Base-by-base conservation (phyloP, 352 stramenopile genomes). In the Plasmopara muralis region DNA sequence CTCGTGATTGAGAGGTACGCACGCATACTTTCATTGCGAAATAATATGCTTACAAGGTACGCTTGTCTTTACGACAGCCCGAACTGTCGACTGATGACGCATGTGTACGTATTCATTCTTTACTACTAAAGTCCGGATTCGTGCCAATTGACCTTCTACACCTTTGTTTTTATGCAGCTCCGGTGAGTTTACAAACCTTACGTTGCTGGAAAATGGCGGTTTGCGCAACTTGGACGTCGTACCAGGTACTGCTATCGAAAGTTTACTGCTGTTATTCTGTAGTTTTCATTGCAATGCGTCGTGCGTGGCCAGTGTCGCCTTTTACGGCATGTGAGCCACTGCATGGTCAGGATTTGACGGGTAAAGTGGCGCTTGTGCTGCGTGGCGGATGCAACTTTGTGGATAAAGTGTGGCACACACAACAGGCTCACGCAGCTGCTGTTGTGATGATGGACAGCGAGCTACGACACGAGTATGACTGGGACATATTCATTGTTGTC, bases 371-470 rank as follows among this genome's bases (percentile, higher is more conserved):
- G 42, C 59, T 94, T 18, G 68, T 94, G 44, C 66, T 87, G 58
- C 83, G 83, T 45, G 83, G 83, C 38, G 73, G 85, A 62, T 74
- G 79, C 60, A 68, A 78, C 50, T 78, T 79, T 47, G 72, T 75
- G 20, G 66, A 75, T 33, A 82, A 82, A 57, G 66, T 79, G 42
- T 77, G 72, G 55, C 57, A 84, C 49, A 70, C 68, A 5, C 78
- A 91, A 63, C 65, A 65, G 15, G 77, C 77, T 15, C 74, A 83
- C 31, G 83, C 83, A 16, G 60, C 66, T 14, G 83, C 76, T 0
- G 81, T 83, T 0, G 57, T 93, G 38, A 76, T 93, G 28, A 88
- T 93, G 73, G 81, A 92, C 62, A 70, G 61, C 43, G 69, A 78
- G 8, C 30, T 77, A 35, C 68, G 76, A 16, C 44, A 71, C 37